Evolutionary conservation across 2,329 filamentous ascomycete genomes (phyloP), one percentile per base, ranked within the genome.

Genomic region (Talaromyces sp.): DNA sequence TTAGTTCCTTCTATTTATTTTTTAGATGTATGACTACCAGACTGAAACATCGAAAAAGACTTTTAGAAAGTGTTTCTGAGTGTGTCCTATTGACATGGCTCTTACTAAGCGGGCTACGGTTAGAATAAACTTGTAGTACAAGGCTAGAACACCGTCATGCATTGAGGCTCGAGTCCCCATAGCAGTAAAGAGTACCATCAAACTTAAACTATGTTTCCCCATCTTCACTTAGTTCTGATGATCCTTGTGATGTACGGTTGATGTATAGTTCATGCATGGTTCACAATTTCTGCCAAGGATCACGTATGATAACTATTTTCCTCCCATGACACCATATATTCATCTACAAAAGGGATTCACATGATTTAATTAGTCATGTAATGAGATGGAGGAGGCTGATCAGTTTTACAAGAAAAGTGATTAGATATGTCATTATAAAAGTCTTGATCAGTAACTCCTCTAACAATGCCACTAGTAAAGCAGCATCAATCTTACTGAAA

Each of bases 281-380:
- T 60, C 35, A 60, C 39, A n/a, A 60, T 60, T 60, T 45, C 19
- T 45, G 57, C 35, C 37, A 60, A 60, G 33, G 14, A 60, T 60
- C 37, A 41, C 57, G 57, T 60, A 41, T 27, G 24, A 41, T 16
- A 8, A 9, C 57, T 60, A 39, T 3, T 43, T 11, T 16, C 24
- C 22, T 43, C 6, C 19, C 39, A 39, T 27, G 31, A 24, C 16
- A 47, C 13, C 35, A 37, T 37, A 37, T 37, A 10, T 37, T 10
- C 11, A 3, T 8, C 7, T 8, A 37, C 43, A n/a, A 24, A 16
- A 47, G 13, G 16, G 16, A 7, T 47, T 16, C 43, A 47, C 43
- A 47, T 19, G 13, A 24, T 47, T n/a, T 5, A 22, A 19, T 47
- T 47, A 9, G 16, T 14, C 16, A 16, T 47, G 2, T 47, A 47